Base-by-base conservation (phyloP, 257 asterid genomes). In the Buddleja alternifolia region DNA sequence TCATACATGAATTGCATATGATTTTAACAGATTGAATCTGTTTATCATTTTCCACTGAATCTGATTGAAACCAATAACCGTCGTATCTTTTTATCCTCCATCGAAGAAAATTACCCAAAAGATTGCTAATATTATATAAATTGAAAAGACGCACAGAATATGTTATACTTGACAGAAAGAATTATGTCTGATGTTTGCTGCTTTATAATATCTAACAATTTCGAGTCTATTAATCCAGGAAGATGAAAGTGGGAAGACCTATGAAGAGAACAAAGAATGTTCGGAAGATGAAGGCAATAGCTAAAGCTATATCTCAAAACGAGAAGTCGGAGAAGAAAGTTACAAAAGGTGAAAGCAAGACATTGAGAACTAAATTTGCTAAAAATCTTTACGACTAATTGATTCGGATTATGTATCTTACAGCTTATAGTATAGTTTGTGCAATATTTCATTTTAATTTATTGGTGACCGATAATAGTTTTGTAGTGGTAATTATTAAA, bases 221-320 rank as follows among this genome's bases (percentile, higher is more conserved):
- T 21, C 25, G 53, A 45, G 67, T 44, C 54, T 64, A 12, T 17
- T 7, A 7, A 39, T 73, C 74, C 91, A 90, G 97, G 75, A 82
- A 84, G 71, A 54, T 50, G 54, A 78, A 78, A 10, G 77, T 65
- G 66, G 95, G 86, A 10, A 76, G 84, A 12, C 86, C 80, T 15
- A 83, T 90, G 95, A 90, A 90, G 79, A 84, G 97, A 74, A 68
- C 87, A 1, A 84, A 84, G 81, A 87, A 85, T 51, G 76, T 73
- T 24, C 78, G 88, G 40, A 87, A 84, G 90, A 79, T n/a, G 87
- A 85, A 84, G 78, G 91, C 90, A 19, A 62, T 88, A 1, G 90
- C 84, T 40, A 90, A 81, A 82, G 95, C 91, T 62, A 67, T 84
- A 65, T 76, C 91, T 11, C 74, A 67, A 58, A 69, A 19, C 8